Percentiles rank a stretch among this genome's conserved stretches.
These are phyloP conservation scores for Torulaspora microellipsoides DNA, from an alignment of 805 yeast species.

Conservation along the genomic window DNA sequence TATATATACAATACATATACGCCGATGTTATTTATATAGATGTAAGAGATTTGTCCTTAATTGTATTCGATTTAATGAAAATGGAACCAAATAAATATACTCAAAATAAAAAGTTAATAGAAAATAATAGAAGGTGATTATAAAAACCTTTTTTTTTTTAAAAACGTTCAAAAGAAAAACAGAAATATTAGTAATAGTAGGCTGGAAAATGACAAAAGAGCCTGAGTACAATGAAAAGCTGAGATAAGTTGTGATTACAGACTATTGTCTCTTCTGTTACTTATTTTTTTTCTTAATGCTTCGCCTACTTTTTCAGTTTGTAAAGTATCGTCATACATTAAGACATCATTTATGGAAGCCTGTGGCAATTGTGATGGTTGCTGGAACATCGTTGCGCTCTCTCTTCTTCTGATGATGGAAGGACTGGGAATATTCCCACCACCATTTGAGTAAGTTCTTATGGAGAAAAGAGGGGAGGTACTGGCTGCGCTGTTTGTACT, in stretches of 20 bases:
- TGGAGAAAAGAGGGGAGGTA: slow-evolving; percentile 11
- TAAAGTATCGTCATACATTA: slow-evolving; percentile 20
- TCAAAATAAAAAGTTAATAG: neutral
- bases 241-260: neutral
- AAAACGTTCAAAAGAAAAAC: slow-evolving; percentile 2
- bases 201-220: neutral
- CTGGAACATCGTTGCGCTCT: slow-evolving; percentile 9
- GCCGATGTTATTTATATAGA: too few relatives aligned
- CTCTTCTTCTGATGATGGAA: slow-evolving; percentile 12
- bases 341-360: slow-evolving; percentile 14
- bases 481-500: slow-evolving; percentile 15
- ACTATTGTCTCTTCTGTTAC: slow-evolving; percentile 7
- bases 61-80: neutral
- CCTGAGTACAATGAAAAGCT: neutral
- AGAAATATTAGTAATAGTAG: neutral
- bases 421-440: slow-evolving; percentile 9
- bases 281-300: slow-evolving; percentile 23
- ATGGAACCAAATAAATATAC: slow-evolving; percentile 2
- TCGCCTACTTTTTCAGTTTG: slow-evolving; percentile 26
- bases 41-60: too few relatives aligned
- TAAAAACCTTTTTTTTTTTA: neutral
- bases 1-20: neutral
- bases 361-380: slow-evolving; percentile 4
- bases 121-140: neutral
- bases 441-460: slow-evolving; percentile 21